Evolutionary conservation across 345 rosid genomes (phyloP), one percentile per base, ranked within the genome.

Genomic region (Pugionium cornutum): DNA sequence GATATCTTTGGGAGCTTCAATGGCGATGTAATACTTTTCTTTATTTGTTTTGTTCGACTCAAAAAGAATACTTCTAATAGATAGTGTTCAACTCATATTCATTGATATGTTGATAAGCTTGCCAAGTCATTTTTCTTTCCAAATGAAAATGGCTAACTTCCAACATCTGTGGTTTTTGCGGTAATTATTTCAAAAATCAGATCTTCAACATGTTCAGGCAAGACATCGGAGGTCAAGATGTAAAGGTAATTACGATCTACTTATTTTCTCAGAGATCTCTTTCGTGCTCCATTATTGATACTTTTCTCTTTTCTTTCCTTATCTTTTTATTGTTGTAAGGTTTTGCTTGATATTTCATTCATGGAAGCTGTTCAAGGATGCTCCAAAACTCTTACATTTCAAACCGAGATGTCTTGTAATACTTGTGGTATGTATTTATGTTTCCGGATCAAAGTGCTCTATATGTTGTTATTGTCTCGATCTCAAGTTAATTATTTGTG

Each of bases 301-400:
- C 0, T 35, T 66, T 30, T 72, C 35, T 62, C 18, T 18, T 40
- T 33, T 70, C 11, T 55, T 40, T 34, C 43, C 34, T 69, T 18
- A 18, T 18, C 18, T 67, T 33, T 69, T 68, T 53, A 58, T 76
- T 68, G 52, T 76, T 42, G 44, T 25, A 67, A 94, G 99, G 89
- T 83, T 77, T 59, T 87, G 29, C 42, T 95, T 62, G 99, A 95
- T 66, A 69, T 95, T 63, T 95, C 99, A 47, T 95, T 95, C 80
- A 95, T 95, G 99, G 99, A 95, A 86, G 99, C 98, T 62, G 96
- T 95, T 69, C 97, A 89, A 65, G 99, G 99, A 70, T 91, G 97
- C 79, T 72, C 79, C 70, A 95, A 91, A 86, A 81, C 82, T 51
- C 66, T 95, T 66, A 66, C 87, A 69, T 95, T 87, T 77, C 88